These are phyloP conservation scores for Tricholoma terreum DNA, from an alignment of 768 basidiomycete species.

Conservation along the genomic window DNA sequence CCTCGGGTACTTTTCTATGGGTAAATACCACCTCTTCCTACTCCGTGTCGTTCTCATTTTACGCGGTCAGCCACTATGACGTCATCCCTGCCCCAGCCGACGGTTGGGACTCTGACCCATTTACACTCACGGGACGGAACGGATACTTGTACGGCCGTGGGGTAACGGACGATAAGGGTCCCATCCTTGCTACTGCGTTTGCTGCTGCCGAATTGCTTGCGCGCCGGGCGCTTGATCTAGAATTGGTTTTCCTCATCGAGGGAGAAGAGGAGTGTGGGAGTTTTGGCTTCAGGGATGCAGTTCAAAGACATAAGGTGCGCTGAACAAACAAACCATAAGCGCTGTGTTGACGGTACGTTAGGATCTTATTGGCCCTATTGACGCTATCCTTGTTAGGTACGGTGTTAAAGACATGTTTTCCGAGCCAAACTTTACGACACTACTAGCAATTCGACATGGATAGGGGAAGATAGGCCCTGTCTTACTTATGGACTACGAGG, in stretches of 20 bases:
- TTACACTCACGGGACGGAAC: constrained; percentile 75
- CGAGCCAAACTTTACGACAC: constrained; percentile 2
- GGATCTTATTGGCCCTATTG: constrained; percentile 81
- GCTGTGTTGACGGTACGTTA: constrained; percentile 24
- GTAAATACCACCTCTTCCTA: constrained; percentile 32
- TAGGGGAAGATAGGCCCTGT: constrained; percentile 87
- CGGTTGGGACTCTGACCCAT: constrained; percentile 85
- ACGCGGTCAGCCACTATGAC: constrained; percentile 77
- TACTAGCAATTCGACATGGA: constrained; percentile 92
- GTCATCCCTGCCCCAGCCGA: constrained; percentile 79
- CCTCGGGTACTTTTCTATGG: constrained; percentile 90
- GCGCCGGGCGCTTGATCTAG: constrained; percentile 71
- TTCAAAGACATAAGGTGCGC: constrained; percentile 67
- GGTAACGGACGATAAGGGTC: constrained; percentile 94
- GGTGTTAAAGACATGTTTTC: neutral
- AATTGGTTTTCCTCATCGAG: constrained; percentile 89
- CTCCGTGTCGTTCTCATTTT: neutral
- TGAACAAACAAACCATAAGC: neutral
- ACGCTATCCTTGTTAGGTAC: constrained; percentile 86
- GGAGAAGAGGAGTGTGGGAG: constrained; percentile 98
- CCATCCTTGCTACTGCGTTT: constrained; percentile 86
- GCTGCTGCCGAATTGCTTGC: constrained; percentile 82
- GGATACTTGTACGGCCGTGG: constrained; percentile 91
- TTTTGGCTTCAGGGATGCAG: constrained; percentile 76
- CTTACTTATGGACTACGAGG: constrained; percentile 95